phyloP scores from a whole-genome alignment of 2,329 filamentous ascomycete genomes.

The Talaromyces sp. region DNA sequence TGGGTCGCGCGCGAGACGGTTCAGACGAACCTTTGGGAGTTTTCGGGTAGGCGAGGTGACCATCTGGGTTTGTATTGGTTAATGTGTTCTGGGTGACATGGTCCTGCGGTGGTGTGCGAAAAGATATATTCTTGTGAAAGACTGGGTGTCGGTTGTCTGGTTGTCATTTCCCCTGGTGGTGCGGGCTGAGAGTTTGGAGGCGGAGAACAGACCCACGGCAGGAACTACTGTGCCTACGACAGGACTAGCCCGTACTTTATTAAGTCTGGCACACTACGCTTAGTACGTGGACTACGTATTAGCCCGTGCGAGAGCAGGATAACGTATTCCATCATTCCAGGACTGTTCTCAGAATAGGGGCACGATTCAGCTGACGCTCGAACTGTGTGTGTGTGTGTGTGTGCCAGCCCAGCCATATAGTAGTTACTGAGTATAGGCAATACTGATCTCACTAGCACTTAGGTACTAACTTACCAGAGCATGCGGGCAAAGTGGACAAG shows the following conservation, averaged over 20 bases:
- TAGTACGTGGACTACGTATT: neutral
- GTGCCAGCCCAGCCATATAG: neutral
- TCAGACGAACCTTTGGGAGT: neutral
- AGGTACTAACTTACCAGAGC: neutral
- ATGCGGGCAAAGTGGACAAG: neutral
- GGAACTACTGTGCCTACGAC: neutral
- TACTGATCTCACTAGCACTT: neutral
- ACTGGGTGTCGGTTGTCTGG: neutral
- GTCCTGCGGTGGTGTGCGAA: too few species aligned
- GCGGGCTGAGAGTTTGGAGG: constrained; percentile 7
- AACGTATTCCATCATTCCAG: neutral
- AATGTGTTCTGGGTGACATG: neutral
- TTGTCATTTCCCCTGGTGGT: neutral
- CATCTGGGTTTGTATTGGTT: neutral
- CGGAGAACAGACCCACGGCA: constrained; percentile 10
- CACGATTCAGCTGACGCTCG: neutral
- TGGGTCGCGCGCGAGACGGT: neutral
- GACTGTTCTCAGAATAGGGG: neutral
- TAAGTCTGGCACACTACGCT: neutral
- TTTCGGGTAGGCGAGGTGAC: neutral
- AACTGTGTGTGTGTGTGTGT: too few species aligned
- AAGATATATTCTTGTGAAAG: too few species aligned
- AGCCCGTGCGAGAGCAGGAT: neutral
- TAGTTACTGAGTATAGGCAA: neutral
- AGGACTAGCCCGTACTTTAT: constrained; percentile 1